Percentiles rank a stretch among this genome's conserved stretches.
Conservation (phyloP, 169 alveolate species). For the Perkinsus olseni region DNA sequence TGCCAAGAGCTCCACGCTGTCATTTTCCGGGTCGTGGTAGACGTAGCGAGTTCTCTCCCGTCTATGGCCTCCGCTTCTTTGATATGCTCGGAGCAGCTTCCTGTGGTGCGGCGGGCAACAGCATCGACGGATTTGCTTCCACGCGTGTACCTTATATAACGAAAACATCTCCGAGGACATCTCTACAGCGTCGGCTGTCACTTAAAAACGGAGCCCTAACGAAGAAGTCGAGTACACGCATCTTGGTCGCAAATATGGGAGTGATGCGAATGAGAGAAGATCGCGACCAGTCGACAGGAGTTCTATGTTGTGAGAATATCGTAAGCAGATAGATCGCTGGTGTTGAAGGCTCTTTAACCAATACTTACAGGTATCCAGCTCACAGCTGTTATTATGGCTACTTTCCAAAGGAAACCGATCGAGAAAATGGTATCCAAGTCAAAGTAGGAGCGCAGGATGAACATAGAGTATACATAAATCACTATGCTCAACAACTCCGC, state of each 20-base stretch:
- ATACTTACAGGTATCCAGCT: constrained; percentile 82
- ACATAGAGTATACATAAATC: constrained; percentile 65
- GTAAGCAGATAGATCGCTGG: too few species aligned
- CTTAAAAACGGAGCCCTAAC: too few species aligned
- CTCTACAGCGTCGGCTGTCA: background rate
- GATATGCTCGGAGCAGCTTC: background rate
- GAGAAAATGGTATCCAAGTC: constrained; percentile 74
- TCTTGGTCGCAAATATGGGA: too few species aligned
- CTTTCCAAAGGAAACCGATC: constrained; percentile 73
- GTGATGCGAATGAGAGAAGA: too few species aligned
- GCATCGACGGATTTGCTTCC: background rate
- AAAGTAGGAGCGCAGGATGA: constrained; percentile 73
- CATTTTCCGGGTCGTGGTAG: background rate
- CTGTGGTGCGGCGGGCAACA: background rate
- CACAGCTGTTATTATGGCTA: constrained; percentile 65
- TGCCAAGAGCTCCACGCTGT: background rate
- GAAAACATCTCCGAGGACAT: background rate
- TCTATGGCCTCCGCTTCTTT: background rate
- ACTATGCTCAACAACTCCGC: constrained; percentile 60
- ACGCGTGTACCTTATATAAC: background rate
- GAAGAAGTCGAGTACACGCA: too few species aligned
- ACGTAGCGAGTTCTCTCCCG: background rate
- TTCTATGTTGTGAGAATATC: too few species aligned
- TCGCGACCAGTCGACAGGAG: too few species aligned
- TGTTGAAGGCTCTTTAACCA: too few species aligned